Evolutionary conservation across 202 grass and related monocot species (phyloP).

Genomic region (Setaria viridis): DNA sequence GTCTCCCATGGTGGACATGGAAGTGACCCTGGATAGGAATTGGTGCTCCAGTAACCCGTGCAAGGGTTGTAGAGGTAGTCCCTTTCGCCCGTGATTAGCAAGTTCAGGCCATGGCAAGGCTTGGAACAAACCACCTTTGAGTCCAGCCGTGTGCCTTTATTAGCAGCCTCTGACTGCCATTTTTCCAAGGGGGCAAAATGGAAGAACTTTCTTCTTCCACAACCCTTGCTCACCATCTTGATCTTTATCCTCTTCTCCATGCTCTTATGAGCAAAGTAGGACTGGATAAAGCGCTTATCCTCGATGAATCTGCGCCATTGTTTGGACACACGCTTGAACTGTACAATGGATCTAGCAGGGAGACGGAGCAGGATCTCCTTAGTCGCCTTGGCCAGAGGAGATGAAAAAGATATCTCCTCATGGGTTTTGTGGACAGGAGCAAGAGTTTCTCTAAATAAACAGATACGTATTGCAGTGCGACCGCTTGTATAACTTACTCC

Average conservation of each 20-base stretch:
- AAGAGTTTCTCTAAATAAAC: conserved; percentile 10
- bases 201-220: not conserved
- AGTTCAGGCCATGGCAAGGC: conserved; percentile 37
- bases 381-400: not conserved
- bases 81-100: not conserved
- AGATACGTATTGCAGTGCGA: not conserved
- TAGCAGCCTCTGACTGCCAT: conserved; percentile 6
- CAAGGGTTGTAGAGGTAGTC: conserved; percentile 36
- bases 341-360: not conserved
- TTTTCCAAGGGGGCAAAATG: conserved; percentile 14
- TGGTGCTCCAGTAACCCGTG: conserved; percentile 5
- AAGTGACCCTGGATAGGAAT: not conserved
- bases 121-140: conserved; percentile 40
- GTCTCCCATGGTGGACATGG: not conserved
- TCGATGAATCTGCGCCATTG: conserved; percentile 5
- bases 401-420: not conserved
- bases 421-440: not conserved
- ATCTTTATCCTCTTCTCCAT: conserved; percentile 13
- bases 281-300: not conserved
- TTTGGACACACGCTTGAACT: conserved; percentile 5
- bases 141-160: not conserved
- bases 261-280: not conserved
- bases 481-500: not conserved
- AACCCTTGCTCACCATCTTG: conserved; percentile 18
- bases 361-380: conserved; percentile 22